Base-by-base conservation (phyloP, 2,329 filamentous ascomycete species). In the Elsinoe ampelina region DNA sequence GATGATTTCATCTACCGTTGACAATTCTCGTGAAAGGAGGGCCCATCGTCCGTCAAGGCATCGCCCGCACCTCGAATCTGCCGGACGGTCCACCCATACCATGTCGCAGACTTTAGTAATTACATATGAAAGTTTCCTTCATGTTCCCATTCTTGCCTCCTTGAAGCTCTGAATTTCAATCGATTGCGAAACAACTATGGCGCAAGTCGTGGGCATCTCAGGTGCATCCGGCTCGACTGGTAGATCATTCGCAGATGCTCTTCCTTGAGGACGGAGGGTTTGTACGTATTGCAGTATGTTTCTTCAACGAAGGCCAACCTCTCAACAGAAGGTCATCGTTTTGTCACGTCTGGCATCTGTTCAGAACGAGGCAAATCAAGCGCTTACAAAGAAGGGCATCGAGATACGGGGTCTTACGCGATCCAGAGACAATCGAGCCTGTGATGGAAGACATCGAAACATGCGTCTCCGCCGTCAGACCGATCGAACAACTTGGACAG, bases 361-460 rank as follows among this genome's bases (percentile, higher is more conserved):
- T 4, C 13, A 10, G 19, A 81, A 78, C 55, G 72, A 75, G 2
- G 70, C 71, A 13, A 71, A 74, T 36, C 55, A 66, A 2, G 65
- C 64, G 0, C 67, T 82, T 17, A 61, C 68, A 60, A 65, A 70
- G 2, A 70, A 67, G 6, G 76, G 77, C 2, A 65, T 80, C 17
- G 65, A 71, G 15, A 65, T 80, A 54, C 69, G 73, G 17, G 61
- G 70, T 12, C 68, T 67, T 17, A 76, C 81, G 60, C 1, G 43
- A 32, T 3, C 5, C 22, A 7, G 12, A 7, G 13, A 10, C 13
- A 5, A n/a, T 48, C 12, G 43, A 10, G 8, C 12, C 22, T 22
- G 5, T 17, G 15, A 67, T 82, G n/a, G 51, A 63, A 36, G 63
- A 67, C 11, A 62, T 65, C 26, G 68, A 73, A 30, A 68, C 71